A percentile compares a stretch with the other conserved stretches of the same genome.
phyloP scores from a whole-genome alignment of 1,139 yeast species.

The Protomyces gravidus region DNA sequence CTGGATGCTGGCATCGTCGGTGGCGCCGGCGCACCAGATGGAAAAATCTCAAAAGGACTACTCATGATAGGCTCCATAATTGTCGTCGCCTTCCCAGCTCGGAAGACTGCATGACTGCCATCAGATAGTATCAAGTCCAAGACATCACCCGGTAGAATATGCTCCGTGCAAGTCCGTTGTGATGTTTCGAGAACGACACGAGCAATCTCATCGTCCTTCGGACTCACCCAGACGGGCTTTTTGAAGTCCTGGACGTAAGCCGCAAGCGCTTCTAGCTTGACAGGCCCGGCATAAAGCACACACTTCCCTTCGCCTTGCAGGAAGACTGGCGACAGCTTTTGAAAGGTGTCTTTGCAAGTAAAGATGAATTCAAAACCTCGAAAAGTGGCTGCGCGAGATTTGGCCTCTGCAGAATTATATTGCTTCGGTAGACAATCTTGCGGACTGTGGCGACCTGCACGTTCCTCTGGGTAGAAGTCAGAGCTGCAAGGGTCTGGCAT shows the following conservation, averaged over 20 bases:
- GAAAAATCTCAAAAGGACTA: neutral
- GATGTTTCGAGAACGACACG: neutral
- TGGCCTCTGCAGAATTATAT: neutral
- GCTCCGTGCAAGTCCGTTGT: neutral
- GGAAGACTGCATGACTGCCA: slow-evolving; percentile 9
- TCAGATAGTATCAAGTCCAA: slow-evolving; percentile 10
- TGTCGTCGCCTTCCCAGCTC: neutral
- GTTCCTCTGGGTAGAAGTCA: slow-evolving; percentile 4
- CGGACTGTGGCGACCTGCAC: slow-evolving; percentile 3
- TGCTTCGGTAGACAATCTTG: slow-evolving; percentile 4
- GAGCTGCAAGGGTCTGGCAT: slow-evolving; percentile 10
- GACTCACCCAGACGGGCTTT: slow-evolving; percentile 15
- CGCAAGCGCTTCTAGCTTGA: neutral
- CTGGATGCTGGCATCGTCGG: neutral
- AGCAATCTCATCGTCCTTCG: slow-evolving; percentile 7
- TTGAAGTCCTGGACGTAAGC: neutral
- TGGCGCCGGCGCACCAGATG: neutral
- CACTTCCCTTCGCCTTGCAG: slow-evolving; percentile 14
- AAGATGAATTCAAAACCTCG: slow-evolving; percentile 16
- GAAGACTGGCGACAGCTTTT: slow-evolving; percentile 11
- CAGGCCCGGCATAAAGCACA: slow-evolving; percentile 2
- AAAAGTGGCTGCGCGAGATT: neutral
- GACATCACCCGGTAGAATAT: slow-evolving; percentile 1
- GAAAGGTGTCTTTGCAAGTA: slow-evolving; percentile 4
- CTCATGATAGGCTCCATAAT: neutral